These are phyloP conservation scores for Nicotiana undulata DNA, from an alignment of 257 asterid genomes.

Conservation along the genomic window DNA sequence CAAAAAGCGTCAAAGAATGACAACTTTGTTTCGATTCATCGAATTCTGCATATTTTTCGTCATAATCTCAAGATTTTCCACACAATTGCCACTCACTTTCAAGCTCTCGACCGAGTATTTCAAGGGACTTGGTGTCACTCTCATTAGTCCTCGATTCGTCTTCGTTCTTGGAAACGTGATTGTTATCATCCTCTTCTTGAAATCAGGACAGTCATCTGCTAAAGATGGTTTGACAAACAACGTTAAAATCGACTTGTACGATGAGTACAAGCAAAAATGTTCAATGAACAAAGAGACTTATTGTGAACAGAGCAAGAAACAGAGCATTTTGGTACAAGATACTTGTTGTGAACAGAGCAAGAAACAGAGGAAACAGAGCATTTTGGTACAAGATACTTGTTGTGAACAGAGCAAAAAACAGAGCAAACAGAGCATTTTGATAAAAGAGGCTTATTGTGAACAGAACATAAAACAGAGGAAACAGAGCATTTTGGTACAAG, in stretches of 20 bases:
- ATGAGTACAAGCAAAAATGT: constrained; percentile 41
- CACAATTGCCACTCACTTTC: constrained; percentile 25
- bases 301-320: background rate
- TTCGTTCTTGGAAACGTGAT: constrained; percentile 67
- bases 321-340: background rate
- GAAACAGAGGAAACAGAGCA: constrained; percentile 4
- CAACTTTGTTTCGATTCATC: constrained; percentile 25
- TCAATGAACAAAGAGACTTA: constrained; percentile 6
- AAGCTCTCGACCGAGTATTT: constrained; percentile 31
- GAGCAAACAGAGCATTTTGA: background rate
- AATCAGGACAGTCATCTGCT: constrained; percentile 34
- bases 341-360: background rate
- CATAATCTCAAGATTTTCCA: constrained; percentile 29
- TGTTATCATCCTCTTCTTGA: constrained; percentile 42
- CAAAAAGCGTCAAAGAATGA: constrained; percentile 16
- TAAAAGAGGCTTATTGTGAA: background rate
- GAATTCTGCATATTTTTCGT: constrained; percentile 28
- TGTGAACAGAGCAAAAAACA: background rate
- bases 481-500: background rate
- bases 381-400: background rate
- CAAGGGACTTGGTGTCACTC: constrained; percentile 32
- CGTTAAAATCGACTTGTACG: constrained; percentile 32
- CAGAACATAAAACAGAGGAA: background rate
- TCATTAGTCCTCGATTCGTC: constrained; percentile 50
- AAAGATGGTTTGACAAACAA: constrained; percentile 7